phyloP scores from a whole-genome alignment of 352 stramenopile species.

The Elongisporangium anandrum region DNA sequence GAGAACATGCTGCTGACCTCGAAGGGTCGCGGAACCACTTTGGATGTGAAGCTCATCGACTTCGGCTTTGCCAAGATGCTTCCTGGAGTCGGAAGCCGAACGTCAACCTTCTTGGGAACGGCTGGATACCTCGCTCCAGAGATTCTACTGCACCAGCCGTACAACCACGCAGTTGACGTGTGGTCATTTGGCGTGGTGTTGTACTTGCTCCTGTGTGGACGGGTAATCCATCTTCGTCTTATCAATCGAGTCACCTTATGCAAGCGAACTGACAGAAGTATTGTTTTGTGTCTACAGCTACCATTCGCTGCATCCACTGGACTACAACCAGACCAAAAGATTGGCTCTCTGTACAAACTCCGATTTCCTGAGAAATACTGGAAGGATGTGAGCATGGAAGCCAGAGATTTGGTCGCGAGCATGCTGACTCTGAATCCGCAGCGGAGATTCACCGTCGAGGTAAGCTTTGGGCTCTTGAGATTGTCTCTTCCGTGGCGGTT shows the following conservation, averaged over 20 bases:
- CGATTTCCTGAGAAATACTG: slow-evolving; percentile 78
- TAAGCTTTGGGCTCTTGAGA: too few species aligned
- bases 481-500: too few species aligned
- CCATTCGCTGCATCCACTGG: slow-evolving; percentile 61
- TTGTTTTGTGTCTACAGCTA: slow-evolving; percentile 21
- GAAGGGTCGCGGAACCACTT: slow-evolving; percentile 4
- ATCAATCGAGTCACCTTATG: background rate
- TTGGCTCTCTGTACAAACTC: slow-evolving; percentile 59
- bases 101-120: slow-evolving; percentile 74
- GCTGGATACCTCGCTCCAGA: slow-evolving; percentile 96
- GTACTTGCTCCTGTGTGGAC: slow-evolving; percentile 96
- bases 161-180: slow-evolving; percentile 94
- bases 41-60: slow-evolving; percentile 97
- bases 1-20: slow-evolving; percentile 67
- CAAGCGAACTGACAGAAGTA: background rate
- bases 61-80: slow-evolving; percentile 97
- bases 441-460: slow-evolving; percentile 38
- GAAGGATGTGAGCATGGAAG: slow-evolving; percentile 47
- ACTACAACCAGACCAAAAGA: slow-evolving; percentile 52
- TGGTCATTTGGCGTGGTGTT: slow-evolving; percentile 97
- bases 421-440: slow-evolving; percentile 60
- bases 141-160: slow-evolving; percentile 95
- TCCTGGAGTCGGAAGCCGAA: slow-evolving; percentile 38
- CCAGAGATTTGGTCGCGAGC: slow-evolving; percentile 52
- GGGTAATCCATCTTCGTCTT: slow-evolving; percentile 41